Base-by-base conservation (phyloP, 768 basidiomycete species). In the Cubamyces lactineus region DNA sequence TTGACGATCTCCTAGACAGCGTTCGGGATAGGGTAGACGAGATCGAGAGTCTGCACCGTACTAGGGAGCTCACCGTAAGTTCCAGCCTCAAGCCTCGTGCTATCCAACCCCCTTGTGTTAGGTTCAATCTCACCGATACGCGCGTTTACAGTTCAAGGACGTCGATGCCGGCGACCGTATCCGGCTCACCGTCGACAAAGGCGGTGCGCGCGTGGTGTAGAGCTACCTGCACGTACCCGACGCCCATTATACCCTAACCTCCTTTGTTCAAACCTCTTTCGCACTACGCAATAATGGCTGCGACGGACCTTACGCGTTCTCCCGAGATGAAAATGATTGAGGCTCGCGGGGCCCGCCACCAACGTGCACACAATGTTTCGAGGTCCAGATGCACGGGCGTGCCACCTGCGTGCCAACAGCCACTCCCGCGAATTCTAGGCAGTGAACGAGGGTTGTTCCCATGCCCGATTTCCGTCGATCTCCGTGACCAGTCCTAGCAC, bases 11-110 rank as follows among this genome's bases (percentile, higher is more conserved):
- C 39, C 79, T 93, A 17, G 82, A 92, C 62, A 80, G 78, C 53
- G 92, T 93, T 5, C 79, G 90, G 52, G 84, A 84, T 61, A 80
- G 94, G 15, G 85, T 95, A 42, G 90, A 94, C 72, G 88, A 91
- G 73, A 95, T 96, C 68, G 94, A 96, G 75, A 89, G 87, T 72
- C 70, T 94, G 59, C 90, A 91, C 65, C 81, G 91, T 45, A 92
- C 91, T 23, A 77, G 88, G 59, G 90, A 92, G 74, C 73, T 92
- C 62, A 91, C 88, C 45, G 89, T 91, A 67, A 39, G 83, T 77
- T 13, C 3, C 28, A 15, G 45, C 53, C 77, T 13, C 3, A 28
- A 15, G 45, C 53, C 54, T 51, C 47, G 55, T 15, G 53, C 19
- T 30, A 34, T 38, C 59, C 50, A 19, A 7, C 16, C 46, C 55